Base-by-base conservation (phyloP, 352 stramenopile species). In the Pythium periplocum region DNA sequence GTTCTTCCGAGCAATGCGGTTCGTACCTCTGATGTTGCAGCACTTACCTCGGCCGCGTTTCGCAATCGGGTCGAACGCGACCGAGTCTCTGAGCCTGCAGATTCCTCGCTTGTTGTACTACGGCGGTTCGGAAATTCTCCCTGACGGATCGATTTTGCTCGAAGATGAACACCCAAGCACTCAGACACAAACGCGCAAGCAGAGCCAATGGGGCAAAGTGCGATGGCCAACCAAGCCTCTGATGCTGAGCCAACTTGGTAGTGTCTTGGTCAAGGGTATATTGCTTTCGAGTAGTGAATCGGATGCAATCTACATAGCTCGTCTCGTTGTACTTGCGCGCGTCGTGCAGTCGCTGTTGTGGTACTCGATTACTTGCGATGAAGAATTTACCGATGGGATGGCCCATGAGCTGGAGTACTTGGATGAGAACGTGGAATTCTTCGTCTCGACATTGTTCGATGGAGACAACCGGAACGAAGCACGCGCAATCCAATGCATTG, bases 151-250 rank as follows among this genome's bases (percentile, higher is more conserved):
- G 30, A 69, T 92, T 30, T 61, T 83, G 38, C 63, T 92, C 11
- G 78, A 92, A 56, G 83, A 78, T 33, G 76, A 92, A 42, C 78
- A 90, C 36, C 82, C 82, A 11, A 90, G 64, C 35, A 94, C 84
- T 1, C 84, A 94, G 51, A 94, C 84, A 2, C 81, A 90, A 56
- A 94, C 84, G n/a, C 79, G 78, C 7, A 92, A 92, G 61, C 82
- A 92, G 51, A 92, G 82, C 45, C 77, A 90, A 51, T 92, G 82
- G 82, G 77, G 76, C 2, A 92, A 92, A 60, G 75, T 92, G 12
- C 75, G 82, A 35, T 86, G 77, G 62, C 82, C 82, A 3, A 77
- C 73, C 8, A 92, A 92, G 55, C 84, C 84, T 11, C 44, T 94
- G 39, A 46, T 94, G 54, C 62, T 92, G 6, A 74, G 66, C 40